Evolutionary conservation across 495 filamentous ascomycete species (phyloP).

Genomic region (Aspergillus steynii): DNA sequence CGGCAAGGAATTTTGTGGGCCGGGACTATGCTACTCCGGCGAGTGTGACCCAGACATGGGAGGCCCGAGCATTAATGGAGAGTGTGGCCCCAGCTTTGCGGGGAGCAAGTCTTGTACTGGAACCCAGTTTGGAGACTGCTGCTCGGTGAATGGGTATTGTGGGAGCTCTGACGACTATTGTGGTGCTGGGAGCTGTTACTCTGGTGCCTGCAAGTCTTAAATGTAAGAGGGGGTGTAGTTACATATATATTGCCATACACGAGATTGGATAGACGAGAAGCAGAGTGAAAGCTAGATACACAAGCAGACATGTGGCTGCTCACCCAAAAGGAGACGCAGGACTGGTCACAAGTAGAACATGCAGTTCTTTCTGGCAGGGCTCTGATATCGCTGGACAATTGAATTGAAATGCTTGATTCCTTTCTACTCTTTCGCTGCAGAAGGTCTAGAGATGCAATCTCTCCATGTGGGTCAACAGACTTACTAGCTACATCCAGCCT

Average conservation of each 20-base stretch:
- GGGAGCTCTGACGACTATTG: constrained; percentile 12
- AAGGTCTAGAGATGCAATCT: too few relatives aligned
- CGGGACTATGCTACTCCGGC: constrained; percentile 11
- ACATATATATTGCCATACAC: neutral
- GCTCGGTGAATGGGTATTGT: constrained; percentile 14
- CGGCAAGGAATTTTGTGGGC: constrained; percentile 7
- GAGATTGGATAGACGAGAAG: neutral
- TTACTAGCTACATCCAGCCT: too few relatives aligned
- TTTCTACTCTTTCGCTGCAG: too few relatives aligned
- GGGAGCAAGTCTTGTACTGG: constrained; percentile 17
- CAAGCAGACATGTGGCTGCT: neutral
- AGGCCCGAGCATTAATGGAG: constrained; percentile 13
- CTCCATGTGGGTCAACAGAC: too few relatives aligned
- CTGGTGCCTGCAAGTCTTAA: constrained; percentile 11
- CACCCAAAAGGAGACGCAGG: neutral
- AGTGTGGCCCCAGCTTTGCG: constrained; percentile 16
- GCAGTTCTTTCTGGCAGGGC: too few relatives aligned
- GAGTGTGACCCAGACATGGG: constrained; percentile 13
- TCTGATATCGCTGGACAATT: too few relatives aligned
- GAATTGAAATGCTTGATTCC: too few relatives aligned
- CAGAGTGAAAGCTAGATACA: neutral
- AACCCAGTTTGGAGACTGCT: constrained; percentile 16
- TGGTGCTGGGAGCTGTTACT: constrained; percentile 12
- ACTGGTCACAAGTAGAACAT: neutral
- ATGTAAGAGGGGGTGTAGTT: neutral